Percentiles rank a stretch among this genome's conserved stretches.
phyloP scores from a whole-genome alignment of 306 rosid genomes.

The Spatholobus suberectus region DNA sequence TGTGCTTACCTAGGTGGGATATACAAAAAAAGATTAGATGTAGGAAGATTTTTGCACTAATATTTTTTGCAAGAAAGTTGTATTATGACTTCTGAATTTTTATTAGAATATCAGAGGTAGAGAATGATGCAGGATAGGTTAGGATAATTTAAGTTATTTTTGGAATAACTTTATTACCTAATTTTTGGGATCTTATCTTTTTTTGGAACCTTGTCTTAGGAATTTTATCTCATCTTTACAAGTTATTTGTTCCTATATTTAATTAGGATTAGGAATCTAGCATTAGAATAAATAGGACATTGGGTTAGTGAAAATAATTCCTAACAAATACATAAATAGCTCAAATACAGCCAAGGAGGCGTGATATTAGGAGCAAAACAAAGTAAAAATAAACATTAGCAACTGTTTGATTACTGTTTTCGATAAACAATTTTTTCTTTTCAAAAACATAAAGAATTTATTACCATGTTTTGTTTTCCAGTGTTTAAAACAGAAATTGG shows the following conservation, averaged over 20 bases:
- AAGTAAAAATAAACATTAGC: neutral
- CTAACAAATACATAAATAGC: neutral
- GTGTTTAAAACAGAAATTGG: neutral
- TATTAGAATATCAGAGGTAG: neutral
- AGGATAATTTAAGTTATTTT: neutral
- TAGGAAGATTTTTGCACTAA: constrained; percentile 11
- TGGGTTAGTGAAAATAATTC: neutral
- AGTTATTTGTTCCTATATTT: neutral
- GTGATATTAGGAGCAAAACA: no score
- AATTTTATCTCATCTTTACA: neutral
- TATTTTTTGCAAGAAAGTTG: neutral
- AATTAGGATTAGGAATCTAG: neutral
- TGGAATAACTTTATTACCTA: neutral
- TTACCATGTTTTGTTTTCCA: neutral
- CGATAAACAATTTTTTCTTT: no score
- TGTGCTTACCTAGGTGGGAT: constrained; percentile 11
- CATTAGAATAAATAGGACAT: neutral
- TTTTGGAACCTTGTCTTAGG: neutral
- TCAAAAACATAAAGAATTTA: no score
- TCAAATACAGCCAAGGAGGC: no score
- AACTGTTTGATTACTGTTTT: neutral
- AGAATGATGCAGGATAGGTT: constrained; percentile 6
- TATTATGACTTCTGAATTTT: constrained; percentile 4
- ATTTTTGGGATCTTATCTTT: neutral
- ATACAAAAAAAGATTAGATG: neutral